Evolutionary conservation across 805 yeast species (phyloP).

Genomic region (Pichia insulana): DNA sequence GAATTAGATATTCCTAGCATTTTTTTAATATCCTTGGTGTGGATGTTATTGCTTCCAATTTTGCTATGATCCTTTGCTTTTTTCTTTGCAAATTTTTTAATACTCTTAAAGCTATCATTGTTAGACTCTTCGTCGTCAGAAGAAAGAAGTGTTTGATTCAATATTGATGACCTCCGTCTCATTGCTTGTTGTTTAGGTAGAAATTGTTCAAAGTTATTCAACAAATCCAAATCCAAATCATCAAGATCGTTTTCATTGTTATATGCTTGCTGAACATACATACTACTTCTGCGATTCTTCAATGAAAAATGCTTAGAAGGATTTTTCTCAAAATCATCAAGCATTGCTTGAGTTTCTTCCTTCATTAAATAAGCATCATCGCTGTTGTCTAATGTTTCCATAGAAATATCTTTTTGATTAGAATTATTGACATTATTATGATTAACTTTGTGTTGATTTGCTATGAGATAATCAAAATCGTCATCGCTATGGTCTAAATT

Average conservation of each 20-base stretch:
- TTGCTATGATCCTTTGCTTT: slow-evolving; percentile 4
- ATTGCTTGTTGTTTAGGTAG: slow-evolving; percentile 14
- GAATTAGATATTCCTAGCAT: slow-evolving; percentile 12
- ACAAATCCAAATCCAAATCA: slow-evolving; percentile 22
- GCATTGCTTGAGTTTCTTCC: slow-evolving; percentile 36
- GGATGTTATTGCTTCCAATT: neutral
- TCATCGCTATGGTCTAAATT: slow-evolving; percentile 29
- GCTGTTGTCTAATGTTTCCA: slow-evolving; percentile 5
- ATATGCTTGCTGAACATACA: slow-evolving; percentile 8
- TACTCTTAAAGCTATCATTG: slow-evolving; percentile 15
- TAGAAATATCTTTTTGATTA: slow-evolving; percentile 4
- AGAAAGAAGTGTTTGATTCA: slow-evolving; percentile 21
- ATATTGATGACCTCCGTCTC: slow-evolving; percentile 40
- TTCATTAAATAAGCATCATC: slow-evolving; percentile 30
- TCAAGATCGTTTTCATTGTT: slow-evolving; percentile 28
- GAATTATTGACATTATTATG: slow-evolving; percentile 7
- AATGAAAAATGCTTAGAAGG: slow-evolving; percentile 2
- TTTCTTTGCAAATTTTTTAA: slow-evolving; percentile 1
- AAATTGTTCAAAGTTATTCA: slow-evolving; percentile 14
- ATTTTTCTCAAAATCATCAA: slow-evolving; percentile 29
- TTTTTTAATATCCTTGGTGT: slow-evolving; percentile 23
- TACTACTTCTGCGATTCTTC: slow-evolving; percentile 13
- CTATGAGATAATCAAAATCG: slow-evolving; percentile 27
- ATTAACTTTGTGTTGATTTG: slow-evolving; percentile 9
- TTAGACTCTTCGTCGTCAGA: slow-evolving; percentile 22